Evolutionary conservation across 441 rosid species (phyloP), one percentile per base, ranked within the genome.

Genomic region (Corymbia calophylla): DNA sequence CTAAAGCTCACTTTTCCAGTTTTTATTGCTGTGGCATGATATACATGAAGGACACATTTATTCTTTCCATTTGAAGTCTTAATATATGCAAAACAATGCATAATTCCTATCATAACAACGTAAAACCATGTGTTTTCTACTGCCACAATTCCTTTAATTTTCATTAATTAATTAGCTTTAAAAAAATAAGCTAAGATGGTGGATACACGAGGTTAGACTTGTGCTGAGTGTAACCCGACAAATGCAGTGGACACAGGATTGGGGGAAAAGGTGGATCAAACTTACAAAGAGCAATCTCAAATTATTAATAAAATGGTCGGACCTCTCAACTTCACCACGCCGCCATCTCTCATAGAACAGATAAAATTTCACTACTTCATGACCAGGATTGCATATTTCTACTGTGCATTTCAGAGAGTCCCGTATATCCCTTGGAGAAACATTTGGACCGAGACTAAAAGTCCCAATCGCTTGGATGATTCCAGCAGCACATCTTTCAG

Each of bases 401-500:
- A 9, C 81, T 7, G 88, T 91, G 91, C 91, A 91, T 44, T 56
- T 92, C 39, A 88, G 82, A 29, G 90, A 73, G 89, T 92, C 95
- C 88, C 70, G 54, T 88, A 90, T 90, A 92, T 94, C 95, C 91
- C 95, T 94, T 2, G 93, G 95, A 85, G 95, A 94, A 29, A 62
- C 87, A 89, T 89, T 94, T 89, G 95, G 93, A 73, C 96, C 95
- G 80, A 95, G 87, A 62, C 89, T 44, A 58, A 94, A 94, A 82
- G 88, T 87, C 70, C 93, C 94, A 53, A 94, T 90, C 70, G 95
- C 96, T 91, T 95, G 94, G n/a, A 95, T 92, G 84, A 95, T 95
- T 29, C 97, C 96, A 87, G 94, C 94, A 66, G 91, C 97, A 91
- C 96, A 95, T 90, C 95, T 93, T 92, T 92, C 93, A 15, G 91